phyloP scores from a whole-genome alignment of 441 rosid species.

The Populus tomentosa region DNA sequence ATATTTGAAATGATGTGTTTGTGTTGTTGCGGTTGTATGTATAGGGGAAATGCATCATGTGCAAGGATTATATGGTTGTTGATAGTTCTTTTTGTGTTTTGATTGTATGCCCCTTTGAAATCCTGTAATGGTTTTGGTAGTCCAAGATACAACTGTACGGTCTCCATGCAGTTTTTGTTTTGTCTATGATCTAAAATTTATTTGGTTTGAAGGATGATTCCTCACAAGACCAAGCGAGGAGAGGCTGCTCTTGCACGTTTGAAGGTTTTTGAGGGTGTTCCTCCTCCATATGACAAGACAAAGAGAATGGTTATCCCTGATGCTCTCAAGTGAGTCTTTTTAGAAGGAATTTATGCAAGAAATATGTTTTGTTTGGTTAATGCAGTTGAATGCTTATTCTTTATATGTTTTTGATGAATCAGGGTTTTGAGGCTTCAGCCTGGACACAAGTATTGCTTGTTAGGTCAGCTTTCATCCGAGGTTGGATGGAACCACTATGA shows the following conservation, averaged over 20 bases:
- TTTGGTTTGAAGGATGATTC: constrained; percentile 27
- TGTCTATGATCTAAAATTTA: neutral
- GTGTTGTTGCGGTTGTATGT: neutral
- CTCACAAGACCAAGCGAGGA: constrained; percentile 36
- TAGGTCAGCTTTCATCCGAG: constrained; percentile 75
- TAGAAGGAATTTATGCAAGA: neutral
- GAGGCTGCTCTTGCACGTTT: constrained; percentile 34
- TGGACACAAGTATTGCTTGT: constrained; percentile 73
- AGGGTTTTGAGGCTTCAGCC: constrained; percentile 90
- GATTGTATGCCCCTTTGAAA: neutral
- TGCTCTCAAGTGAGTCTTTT: constrained; percentile 29
- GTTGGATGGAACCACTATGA: constrained; percentile 94
- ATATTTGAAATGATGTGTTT: neutral
- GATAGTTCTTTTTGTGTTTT: neutral
- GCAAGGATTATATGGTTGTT: neutral
- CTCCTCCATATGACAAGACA: constrained; percentile 30
- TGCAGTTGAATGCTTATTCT: neutral
- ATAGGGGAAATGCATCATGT: neutral
- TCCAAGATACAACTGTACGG: neutral
- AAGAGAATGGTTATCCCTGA: constrained; percentile 37
- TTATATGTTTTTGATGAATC: neutral
- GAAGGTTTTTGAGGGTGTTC: constrained; percentile 33
- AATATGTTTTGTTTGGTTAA: neutral
- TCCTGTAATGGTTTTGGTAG: neutral
- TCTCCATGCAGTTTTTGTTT: neutral